These are phyloP conservation scores for Tetrapisispora arboricola DNA, from an alignment of 805 yeast species.

Conservation along the genomic window DNA sequence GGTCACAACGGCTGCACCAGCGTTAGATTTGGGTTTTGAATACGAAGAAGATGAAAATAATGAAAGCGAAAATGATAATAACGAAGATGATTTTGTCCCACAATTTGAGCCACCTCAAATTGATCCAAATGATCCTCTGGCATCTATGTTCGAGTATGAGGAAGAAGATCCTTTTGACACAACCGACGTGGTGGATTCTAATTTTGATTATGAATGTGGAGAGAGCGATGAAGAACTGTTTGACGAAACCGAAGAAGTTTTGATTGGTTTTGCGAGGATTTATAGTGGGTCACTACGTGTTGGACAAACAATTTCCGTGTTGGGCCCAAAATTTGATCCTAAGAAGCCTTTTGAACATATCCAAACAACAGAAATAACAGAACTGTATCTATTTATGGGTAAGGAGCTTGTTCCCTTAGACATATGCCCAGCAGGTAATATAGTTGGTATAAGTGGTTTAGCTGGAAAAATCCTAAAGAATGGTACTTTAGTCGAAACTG, in stretches of 20 bases:
- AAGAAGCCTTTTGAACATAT: conserved; percentile 43
- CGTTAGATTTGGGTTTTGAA: conserved; percentile 20
- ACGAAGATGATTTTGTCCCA: conserved; percentile 10
- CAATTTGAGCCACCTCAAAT: conserved; percentile 22
- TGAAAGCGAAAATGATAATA: conserved; percentile 6
- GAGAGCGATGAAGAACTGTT: conserved; percentile 39
- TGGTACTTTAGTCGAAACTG: conserved; percentile 65
- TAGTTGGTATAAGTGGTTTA: conserved; percentile 88
- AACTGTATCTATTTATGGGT: conserved; percentile 82
- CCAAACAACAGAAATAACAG: conserved; percentile 50
- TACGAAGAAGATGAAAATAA: conserved; percentile 16
- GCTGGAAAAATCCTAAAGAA: conserved; percentile 74
- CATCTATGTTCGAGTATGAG: conserved; percentile 36
- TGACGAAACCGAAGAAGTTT: conserved; percentile 45
- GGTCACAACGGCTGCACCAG: conserved; percentile 20
- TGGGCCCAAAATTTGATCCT: conserved; percentile 86
- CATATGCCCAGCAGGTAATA: conserved; percentile 86
- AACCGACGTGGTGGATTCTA: not conserved
- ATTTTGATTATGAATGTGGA: conserved; percentile 31
- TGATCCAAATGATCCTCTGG: conserved; percentile 32
- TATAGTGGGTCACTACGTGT: conserved; percentile 72
- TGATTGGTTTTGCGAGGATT: conserved; percentile 82
- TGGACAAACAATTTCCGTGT: conserved; percentile 65
- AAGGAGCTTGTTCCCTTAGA: conserved; percentile 70
- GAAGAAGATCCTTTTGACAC: conserved; percentile 42